Base-by-base conservation (phyloP, 768 basidiomycete genomes). In the Psilocybe tampanensis region DNA sequence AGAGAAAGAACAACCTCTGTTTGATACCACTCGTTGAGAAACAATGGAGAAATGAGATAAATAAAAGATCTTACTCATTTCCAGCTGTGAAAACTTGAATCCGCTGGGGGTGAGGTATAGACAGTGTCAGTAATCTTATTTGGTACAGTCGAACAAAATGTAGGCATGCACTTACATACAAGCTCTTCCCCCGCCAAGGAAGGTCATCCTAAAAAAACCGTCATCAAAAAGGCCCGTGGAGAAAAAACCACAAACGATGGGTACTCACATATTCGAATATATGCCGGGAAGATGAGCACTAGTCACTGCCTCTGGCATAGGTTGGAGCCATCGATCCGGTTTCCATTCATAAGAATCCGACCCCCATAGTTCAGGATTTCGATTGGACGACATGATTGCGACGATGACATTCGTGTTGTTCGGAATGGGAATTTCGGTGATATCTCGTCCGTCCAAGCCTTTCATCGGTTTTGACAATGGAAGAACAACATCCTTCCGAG, bases 51-150 rank as follows among this genome's bases (percentile, higher is more conserved):
- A 48, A 6, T 44, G n/a, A 47, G 41, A 54, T 44, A 50, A 55
- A 54, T 60, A 19, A 26, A 44, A 8, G 34, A 50, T 36, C 74
- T n/a, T 60, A 81, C 80, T 80, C 67, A 79, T 77, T 60, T 80
- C 80, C 6, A 81, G 64, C 57, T 81, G 74, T 0, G 79, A 72
- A 66, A 82, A 81, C 62, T 81, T 80, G 67, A 80, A 78, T 0
- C 78, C 80, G 32, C 75, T 77, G 54, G 21, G 9, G 4, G 4
- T 9, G 5, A 29, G 18, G n/a, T 42, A 19, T 11, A 29, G 17
- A 50, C 3, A 49, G 21, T 21, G 22, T 39, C 33, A 39, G 19
- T 26, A 50, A 6, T 39, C 12, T 13, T n/a, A 15, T 13, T 3
- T 13, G 15, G 33, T 8, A 15, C 36, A 15, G 12, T 39, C 4